phyloP scores from a whole-genome alignment of 257 asterid genomes.

The Lantana camara region DNA sequence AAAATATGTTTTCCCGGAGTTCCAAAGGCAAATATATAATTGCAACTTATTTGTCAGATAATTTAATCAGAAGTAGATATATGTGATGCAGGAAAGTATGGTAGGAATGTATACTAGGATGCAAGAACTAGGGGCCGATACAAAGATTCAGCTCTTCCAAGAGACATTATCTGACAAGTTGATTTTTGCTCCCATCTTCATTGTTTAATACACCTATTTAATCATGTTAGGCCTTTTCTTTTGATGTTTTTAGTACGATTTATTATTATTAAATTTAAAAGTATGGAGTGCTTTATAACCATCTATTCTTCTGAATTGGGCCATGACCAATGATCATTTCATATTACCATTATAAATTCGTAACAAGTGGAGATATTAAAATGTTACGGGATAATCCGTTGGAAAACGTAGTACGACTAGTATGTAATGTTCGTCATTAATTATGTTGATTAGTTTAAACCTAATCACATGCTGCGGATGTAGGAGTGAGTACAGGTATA shows the following conservation, averaged over 20 bases:
- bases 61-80: neutral
- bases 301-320: neutral
- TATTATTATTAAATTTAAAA: neutral
- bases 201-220: neutral
- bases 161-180: constrained; percentile 32
- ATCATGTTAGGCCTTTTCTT: neutral
- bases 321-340: neutral
- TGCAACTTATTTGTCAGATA: neutral
- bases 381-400: too few species aligned
- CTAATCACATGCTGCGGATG: too few species aligned
- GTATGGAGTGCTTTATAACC: neutral
- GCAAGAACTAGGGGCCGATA: constrained; percentile 25
- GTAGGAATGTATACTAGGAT: constrained; percentile 21
- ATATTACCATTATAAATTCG: too few species aligned
- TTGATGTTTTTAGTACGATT: neutral
- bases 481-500: too few species aligned
- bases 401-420: too few species aligned
- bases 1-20: too few species aligned
- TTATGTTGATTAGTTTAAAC: too few species aligned
- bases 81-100: neutral
- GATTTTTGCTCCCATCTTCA: constrained; percentile 16
- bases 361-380: too few species aligned
- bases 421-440: too few species aligned
- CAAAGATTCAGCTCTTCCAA: constrained; percentile 25
- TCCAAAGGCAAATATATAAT: too few species aligned